Evolutionary conservation across 139 green algal genomes (phyloP).

Genomic region (Gonium pectorale): DNA sequence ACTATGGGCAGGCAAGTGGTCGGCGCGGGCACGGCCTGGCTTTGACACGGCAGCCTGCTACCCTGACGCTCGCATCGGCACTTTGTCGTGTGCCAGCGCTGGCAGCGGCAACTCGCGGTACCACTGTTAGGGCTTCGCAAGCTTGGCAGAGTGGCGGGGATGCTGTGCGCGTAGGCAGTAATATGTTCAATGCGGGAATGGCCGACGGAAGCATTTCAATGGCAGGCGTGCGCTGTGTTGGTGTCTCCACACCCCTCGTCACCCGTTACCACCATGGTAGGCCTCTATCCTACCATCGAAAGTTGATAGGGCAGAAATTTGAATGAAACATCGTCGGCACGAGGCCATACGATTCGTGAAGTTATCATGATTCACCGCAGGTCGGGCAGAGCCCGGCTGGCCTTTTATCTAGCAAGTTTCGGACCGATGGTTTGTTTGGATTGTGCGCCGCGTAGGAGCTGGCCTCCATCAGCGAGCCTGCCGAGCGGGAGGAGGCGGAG

Average conservation of each 20-base stretch:
- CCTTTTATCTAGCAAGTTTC: constrained; percentile 93
- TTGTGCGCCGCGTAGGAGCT: constrained; percentile 57
- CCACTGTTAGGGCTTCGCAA: too few species aligned
- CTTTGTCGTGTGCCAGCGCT: too few species aligned
- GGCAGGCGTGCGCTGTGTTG: too few species aligned
- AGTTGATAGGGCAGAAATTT: not conserved
- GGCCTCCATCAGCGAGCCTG: constrained; percentile 41
- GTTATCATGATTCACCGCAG: constrained; percentile 93
- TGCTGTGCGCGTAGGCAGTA: too few species aligned
- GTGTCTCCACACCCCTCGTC: constrained; percentile 72
- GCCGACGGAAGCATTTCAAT: too few species aligned
- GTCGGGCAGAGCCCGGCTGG: constrained; percentile 73
- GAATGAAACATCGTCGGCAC: constrained; percentile 72
- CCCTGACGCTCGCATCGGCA: too few species aligned
- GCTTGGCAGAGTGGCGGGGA: too few species aligned
- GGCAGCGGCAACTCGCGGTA: too few species aligned
- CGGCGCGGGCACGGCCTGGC: too few species aligned
- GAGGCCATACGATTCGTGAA: constrained; percentile 92
- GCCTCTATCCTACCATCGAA: constrained; percentile 34
- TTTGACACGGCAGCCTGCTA: too few species aligned
- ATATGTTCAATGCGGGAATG: too few species aligned
- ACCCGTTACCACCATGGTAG: constrained; percentile 88
- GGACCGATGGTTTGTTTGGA: not conserved
- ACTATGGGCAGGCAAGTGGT: too few species aligned
- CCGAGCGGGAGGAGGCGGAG: constrained; percentile 73